phyloP scores from a whole-genome alignment of 352 stramenopile genomes.

The Thalassiosira hispida region DNA sequence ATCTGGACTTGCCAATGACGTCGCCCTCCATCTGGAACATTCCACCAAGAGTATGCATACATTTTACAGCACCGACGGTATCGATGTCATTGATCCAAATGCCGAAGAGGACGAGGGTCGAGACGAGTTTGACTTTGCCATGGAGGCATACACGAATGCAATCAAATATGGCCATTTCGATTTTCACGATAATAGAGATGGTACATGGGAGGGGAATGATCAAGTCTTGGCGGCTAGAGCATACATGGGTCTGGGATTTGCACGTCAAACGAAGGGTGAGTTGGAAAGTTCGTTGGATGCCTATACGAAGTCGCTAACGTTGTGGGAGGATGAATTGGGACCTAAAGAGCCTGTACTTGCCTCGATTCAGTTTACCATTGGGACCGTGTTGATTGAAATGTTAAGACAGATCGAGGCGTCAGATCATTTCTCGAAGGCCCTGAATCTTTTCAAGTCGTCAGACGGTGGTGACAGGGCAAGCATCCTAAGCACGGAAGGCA shows the following conservation, averaged over 20 bases:
- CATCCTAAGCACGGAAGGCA: constrained; percentile 62
- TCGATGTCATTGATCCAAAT: constrained; percentile 45
- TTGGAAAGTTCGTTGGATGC: constrained; percentile 50
- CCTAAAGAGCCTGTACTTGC: constrained; percentile 26
- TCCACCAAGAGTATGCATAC: constrained; percentile 34
- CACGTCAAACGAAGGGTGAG: constrained; percentile 50
- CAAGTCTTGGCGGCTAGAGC: constrained; percentile 47
- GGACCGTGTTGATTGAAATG: constrained; percentile 75
- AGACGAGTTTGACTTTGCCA: constrained; percentile 62
- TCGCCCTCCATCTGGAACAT: constrained; percentile 40
- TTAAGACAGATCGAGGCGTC: constrained; percentile 63
- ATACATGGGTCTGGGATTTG: constrained; percentile 63
- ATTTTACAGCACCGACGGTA: constrained; percentile 37
- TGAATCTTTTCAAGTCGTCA: constrained; percentile 45
- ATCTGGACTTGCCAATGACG: constrained; percentile 40
- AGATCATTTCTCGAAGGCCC: constrained; percentile 49
- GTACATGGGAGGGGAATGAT: constrained; percentile 22
- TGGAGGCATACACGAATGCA: constrained; percentile 45
- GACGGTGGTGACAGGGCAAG: constrained; percentile 25
- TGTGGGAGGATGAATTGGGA: constrained; percentile 45
- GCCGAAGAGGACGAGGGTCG: constrained; percentile 10
- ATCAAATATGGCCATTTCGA: constrained; percentile 59
- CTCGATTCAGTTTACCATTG: constrained; percentile 61
- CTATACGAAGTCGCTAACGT: constrained; percentile 49
- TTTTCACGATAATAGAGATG: constrained; percentile 17